Evolutionary conservation across 441 rosid species (phyloP).

Genomic region (Corymbia citriodora): DNA sequence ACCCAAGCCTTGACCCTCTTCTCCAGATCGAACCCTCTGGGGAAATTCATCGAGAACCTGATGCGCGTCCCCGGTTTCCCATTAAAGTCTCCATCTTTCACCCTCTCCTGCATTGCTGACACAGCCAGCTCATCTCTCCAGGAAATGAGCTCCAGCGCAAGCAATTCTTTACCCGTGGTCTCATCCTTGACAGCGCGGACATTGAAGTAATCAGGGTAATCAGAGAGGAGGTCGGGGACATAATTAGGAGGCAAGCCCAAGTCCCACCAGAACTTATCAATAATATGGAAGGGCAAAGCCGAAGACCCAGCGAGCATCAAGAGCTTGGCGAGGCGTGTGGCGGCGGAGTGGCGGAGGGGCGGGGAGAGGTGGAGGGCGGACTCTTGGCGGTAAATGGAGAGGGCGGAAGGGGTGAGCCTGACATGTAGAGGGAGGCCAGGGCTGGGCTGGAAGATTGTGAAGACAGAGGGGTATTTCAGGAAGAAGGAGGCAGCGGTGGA

Average conservation of each 20-base stretch:
- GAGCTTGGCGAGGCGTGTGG: conserved; percentile 48
- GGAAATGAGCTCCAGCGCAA: conserved; percentile 47
- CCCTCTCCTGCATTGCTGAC: conserved; percentile 66
- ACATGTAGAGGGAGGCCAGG: conserved; percentile 60
- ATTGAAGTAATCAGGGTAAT: conserved; percentile 71
- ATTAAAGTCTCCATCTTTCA: background rate
- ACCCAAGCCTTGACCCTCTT: conserved; percentile 63
- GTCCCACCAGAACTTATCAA: conserved; percentile 61
- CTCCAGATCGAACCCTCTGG: conserved; percentile 55
- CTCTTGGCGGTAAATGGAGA: conserved; percentile 51
- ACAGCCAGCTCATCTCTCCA: conserved; percentile 45
- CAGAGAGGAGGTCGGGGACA: conserved; percentile 42
- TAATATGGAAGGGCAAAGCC: conserved; percentile 44
- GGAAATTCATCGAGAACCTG: conserved; percentile 55
- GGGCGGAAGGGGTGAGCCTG: conserved; percentile 49
- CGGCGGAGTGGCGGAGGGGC: conserved; percentile 20
- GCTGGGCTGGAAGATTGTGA: conserved; percentile 57
- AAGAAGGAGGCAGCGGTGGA: conserved; percentile 31
- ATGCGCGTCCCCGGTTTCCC: conserved; percentile 19
- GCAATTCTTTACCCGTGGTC: conserved; percentile 20
- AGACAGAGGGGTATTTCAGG: conserved; percentile 40
- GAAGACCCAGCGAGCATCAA: conserved; percentile 49
- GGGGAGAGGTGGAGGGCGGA: conserved; percentile 26
- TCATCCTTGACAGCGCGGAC: conserved; percentile 32
- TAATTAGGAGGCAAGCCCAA: conserved; percentile 70